Conservation (phyloP, 2,329 filamentous ascomycete species). For the Cladosporium sp. region DNA sequence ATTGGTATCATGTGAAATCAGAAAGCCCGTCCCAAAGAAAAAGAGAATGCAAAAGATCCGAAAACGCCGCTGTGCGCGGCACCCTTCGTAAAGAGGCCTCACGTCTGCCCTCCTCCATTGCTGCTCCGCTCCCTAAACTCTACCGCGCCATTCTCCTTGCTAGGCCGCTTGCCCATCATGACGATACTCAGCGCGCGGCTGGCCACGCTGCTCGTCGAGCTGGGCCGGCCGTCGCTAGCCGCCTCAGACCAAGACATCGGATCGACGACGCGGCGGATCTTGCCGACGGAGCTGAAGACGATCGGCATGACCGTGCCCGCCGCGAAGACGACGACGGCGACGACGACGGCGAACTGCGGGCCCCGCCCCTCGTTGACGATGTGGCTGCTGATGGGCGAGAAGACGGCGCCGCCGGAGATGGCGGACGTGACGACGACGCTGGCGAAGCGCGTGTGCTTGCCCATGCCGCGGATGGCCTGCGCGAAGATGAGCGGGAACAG, state of each 20-base stretch:
- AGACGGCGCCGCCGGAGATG: slow-evolving; percentile 48
- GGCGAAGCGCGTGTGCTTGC: slow-evolving; percentile 52
- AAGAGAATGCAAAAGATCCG: neutral
- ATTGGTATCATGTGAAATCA: neutral
- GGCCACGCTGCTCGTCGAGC: slow-evolving; percentile 25
- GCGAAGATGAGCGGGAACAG: slow-evolving; percentile 55
- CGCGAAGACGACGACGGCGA: slow-evolving; percentile 48
- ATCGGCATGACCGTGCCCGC: slow-evolving; percentile 49
- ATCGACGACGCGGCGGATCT: slow-evolving; percentile 44
- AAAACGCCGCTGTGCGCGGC: neutral
- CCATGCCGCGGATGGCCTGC: slow-evolving; percentile 52
- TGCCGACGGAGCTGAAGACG: slow-evolving; percentile 45
- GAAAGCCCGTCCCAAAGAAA: neutral
- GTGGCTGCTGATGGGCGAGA: slow-evolving; percentile 50
- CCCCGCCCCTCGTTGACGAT: slow-evolving; percentile 36
- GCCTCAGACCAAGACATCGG: slow-evolving; percentile 22
- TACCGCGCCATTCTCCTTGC: slow-evolving; percentile 15
- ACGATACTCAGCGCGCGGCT: slow-evolving; percentile 29
- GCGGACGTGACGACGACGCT: slow-evolving; percentile 48
- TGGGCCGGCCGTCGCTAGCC: slow-evolving; percentile 15
- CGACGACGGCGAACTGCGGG: slow-evolving; percentile 45
- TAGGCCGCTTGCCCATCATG: slow-evolving; percentile 22
- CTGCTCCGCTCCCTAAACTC: slow-evolving; percentile 21
- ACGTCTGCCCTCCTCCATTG: neutral
- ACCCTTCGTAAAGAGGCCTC: too few species aligned